A percentile compares a stretch with the other conserved stretches of the same genome.
phyloP scores from a whole-genome alignment of 208 protist species.

The Acanthamoeba sp. region DNA sequence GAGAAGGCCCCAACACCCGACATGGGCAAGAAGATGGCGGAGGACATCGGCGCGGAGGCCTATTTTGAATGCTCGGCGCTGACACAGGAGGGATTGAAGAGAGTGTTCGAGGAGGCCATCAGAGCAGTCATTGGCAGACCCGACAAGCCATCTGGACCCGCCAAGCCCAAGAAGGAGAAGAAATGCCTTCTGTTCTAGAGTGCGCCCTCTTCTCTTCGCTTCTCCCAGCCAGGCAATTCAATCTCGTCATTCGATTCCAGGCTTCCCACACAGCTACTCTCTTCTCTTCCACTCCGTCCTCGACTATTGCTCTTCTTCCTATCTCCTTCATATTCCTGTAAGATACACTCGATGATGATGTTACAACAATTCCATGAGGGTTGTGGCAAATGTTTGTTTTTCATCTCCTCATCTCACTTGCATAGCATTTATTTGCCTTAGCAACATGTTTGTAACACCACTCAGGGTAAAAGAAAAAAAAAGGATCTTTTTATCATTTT shows the following conservation, averaged over 20 bases:
- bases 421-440: background rate
- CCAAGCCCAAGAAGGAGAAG: constrained; percentile 78
- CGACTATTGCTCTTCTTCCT: background rate
- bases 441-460: too few species aligned
- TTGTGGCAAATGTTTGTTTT: constrained; percentile 21
- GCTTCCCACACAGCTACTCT: background rate
- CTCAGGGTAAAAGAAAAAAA: too few species aligned
- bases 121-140: constrained; percentile 81
- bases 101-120: constrained; percentile 75
- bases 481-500: background rate
- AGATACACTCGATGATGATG: constrained; percentile 57
- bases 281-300: background rate
- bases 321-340: constrained; percentile 35
- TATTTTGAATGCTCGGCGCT: constrained; percentile 82
- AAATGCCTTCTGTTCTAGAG: constrained; percentile 78
- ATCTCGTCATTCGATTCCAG: background rate
- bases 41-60: constrained; percentile 74
- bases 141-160: constrained; percentile 67
- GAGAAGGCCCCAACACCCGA: constrained; percentile 73
- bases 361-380: constrained; percentile 31
- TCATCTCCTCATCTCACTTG: background rate
- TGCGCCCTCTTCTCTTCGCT: background rate
- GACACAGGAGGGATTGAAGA: constrained; percentile 78
- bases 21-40: constrained; percentile 79
- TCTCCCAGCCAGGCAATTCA: background rate